Conservation (phyloP, 305 asterid genomes). For the Fraxinus albicans region DNA sequence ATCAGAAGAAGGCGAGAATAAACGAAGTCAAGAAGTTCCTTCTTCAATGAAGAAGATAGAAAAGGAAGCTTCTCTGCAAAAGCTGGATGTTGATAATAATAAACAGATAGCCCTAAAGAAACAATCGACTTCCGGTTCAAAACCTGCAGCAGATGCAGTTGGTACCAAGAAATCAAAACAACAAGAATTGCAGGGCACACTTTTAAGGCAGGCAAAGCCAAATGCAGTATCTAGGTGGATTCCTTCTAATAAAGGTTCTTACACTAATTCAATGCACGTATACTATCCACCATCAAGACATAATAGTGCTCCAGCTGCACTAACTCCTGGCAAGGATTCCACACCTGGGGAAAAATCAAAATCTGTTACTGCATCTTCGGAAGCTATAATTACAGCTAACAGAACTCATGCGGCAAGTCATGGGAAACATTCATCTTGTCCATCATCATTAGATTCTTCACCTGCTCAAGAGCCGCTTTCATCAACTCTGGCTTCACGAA, state of each 20-base stretch:
- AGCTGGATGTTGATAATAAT: constrained; percentile 37
- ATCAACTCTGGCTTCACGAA: constrained; percentile 17
- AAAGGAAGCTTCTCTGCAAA: constrained; percentile 50
- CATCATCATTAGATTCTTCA: constrained; percentile 46
- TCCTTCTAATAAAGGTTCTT: constrained; percentile 89
- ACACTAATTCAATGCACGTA: constrained; percentile 90
- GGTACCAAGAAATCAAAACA: constrained; percentile 57
- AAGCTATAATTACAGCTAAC: constrained; percentile 35
- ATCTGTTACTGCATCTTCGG: constrained; percentile 42
- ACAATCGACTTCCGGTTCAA: constrained; percentile 38
- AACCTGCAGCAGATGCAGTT: constrained; percentile 46
- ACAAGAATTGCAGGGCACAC: constrained; percentile 47
- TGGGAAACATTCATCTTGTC: constrained; percentile 35
- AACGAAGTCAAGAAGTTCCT: constrained; percentile 38
- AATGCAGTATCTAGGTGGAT: constrained; percentile 88
- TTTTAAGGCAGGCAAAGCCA: constrained; percentile 66
- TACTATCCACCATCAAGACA: constrained; percentile 81
- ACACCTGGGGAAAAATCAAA: constrained; percentile 58
- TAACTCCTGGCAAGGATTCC: constrained; percentile 58
- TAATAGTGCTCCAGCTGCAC: constrained; percentile 84
- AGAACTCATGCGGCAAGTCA: constrained; percentile 35
- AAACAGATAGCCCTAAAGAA: constrained; percentile 48
- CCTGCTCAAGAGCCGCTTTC: constrained; percentile 34
- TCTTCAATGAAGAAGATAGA: constrained; percentile 40
- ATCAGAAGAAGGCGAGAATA: constrained; percentile 45